Evolutionary conservation across 83 land plant species (phyloP).

Genomic region (Picea abies): DNA sequence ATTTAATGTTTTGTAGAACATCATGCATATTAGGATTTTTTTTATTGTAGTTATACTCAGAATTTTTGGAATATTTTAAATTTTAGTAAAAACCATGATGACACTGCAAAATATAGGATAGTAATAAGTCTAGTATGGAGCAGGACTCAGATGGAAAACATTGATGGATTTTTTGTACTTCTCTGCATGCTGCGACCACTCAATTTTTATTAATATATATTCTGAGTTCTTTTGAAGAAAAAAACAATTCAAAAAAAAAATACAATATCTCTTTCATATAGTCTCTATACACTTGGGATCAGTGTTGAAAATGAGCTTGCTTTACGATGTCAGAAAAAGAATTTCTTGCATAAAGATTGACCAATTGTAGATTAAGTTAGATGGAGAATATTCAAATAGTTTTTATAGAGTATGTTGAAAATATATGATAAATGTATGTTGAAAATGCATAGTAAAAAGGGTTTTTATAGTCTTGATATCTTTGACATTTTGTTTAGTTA

Average conservation of each 20-base stretch:
- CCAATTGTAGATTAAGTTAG: neutral
- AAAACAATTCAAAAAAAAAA: neutral
- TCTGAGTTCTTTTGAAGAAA: too few species aligned
- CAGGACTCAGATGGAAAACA: too few species aligned
- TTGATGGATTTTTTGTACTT: too few species aligned
- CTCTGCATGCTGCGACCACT: too few species aligned
- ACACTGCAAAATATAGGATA: too few species aligned
- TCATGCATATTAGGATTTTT: too few species aligned
- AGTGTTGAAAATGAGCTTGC: neutral
- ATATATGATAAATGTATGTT: neutral
- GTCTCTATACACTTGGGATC: neutral
- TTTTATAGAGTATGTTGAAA: neutral
- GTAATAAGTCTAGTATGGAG: too few species aligned
- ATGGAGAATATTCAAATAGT: neutral
- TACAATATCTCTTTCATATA: neutral
- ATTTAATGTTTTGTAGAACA: too few species aligned
- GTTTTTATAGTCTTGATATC: neutral
- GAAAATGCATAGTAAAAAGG: neutral
- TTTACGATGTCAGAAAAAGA: neutral
- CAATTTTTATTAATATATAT: too few species aligned
- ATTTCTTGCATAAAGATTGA: neutral
- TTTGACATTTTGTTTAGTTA: neutral
- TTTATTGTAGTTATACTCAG: too few species aligned
- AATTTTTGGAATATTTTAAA: too few species aligned
- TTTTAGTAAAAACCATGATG: too few species aligned